Conservation (phyloP, 257 asterid species). For the Solanum piurae region DNA sequence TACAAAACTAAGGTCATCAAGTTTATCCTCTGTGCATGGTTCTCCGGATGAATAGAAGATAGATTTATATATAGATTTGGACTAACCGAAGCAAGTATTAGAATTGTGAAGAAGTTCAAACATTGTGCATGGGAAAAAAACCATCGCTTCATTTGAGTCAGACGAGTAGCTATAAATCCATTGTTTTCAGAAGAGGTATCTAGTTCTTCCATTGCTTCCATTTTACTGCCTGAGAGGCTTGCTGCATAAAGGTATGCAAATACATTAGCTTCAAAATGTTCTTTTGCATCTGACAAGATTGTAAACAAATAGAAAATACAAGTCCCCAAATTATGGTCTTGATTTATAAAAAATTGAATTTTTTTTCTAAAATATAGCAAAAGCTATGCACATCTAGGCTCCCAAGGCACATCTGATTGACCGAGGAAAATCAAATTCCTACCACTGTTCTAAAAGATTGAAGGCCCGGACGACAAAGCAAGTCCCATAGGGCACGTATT, state of each 20-base stretch:
- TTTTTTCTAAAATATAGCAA: not conserved
- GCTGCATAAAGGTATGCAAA: constrained; percentile 34
- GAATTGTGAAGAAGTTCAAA: constrained; percentile 60
- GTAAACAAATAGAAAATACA: not conserved
- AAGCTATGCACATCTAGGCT: not conserved
- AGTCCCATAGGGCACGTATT: not conserved
- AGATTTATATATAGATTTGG: not conserved
- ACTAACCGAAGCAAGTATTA: constrained; percentile 80
- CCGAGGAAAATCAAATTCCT: not conserved
- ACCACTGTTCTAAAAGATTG: not conserved
- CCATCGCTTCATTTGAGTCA: constrained; percentile 48
- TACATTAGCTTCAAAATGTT: not conserved
- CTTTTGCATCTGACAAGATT: not conserved
- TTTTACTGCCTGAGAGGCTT: constrained; percentile 42
- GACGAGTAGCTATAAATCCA: constrained; percentile 31
- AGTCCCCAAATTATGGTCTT: not conserved
- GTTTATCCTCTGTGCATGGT: not conserved
- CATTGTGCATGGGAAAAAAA: constrained; percentile 65
- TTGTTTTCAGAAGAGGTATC: constrained; percentile 36
- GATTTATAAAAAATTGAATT: not conserved
- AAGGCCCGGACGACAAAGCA: not conserved
- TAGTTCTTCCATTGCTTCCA: constrained; percentile 50
- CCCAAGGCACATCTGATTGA: not conserved
- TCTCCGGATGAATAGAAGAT: not conserved
- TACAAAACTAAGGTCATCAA: not conserved